Evolutionary conservation across 257 asterid species (phyloP), one percentile per base, ranked within the genome.

Genomic region (Solanum lycopersicoides): DNA sequence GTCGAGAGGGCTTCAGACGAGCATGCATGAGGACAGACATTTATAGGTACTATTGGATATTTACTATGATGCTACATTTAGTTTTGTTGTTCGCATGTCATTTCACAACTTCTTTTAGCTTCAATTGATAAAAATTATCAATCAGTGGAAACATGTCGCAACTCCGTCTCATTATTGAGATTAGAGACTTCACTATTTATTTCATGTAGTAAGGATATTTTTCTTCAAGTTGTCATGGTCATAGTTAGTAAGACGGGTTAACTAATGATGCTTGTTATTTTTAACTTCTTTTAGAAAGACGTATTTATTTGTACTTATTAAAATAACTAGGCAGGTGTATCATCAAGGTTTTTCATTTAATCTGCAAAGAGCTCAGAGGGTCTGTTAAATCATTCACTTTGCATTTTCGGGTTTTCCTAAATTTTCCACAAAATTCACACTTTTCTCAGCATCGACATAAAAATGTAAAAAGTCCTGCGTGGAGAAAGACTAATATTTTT

Each of bases 1-100:
- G 99, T 88, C 92, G 99, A 89, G 99, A 97, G 89, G 99, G 99
- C 35, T 95, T 95, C 87, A 93, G 98, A 79, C 91, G 98, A 88
- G 99, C 99, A 63, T 96, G 99, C 94, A 89, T 96, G 99, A 91
- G 99, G 92, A 96, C 95, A n/a, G 96, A 95, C 88, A 88, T 94
- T 88, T 90, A 75, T 88, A 88, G 98, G 99, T 96, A 95, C 35
- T n/a, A 42, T 82, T 72, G 77, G 87, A 83, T 88, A 82, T 87
- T 85, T 68, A 86, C 75, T 37, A 28, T 68, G 69, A 21, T 77
- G 86, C 56, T 42, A 28, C 73, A 85, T 66, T 87, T 86, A 50
- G 68, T 79, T 90, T 68, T 20, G 68, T 80, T 79, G 44, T 77
- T 12, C 86, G 83, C 69, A 86, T 86, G 28, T 63, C 84, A 44